Evolutionary conservation across 1,284 basidiomycete species (phyloP).

Genomic region (Ustilago sp.): DNA sequence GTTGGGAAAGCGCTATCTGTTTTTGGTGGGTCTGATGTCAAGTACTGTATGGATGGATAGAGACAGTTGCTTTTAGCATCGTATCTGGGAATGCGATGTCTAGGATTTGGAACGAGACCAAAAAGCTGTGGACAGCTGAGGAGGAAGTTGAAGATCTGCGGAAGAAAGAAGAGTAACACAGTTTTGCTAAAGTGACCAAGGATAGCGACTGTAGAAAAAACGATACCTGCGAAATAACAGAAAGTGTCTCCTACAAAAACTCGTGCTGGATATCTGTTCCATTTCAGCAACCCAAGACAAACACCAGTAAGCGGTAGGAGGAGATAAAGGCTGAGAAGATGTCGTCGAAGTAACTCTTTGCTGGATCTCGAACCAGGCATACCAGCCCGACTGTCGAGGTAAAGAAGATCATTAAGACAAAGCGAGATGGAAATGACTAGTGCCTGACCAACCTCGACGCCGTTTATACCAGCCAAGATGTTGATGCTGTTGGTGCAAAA

Average conservation of each 20-base stretch:
- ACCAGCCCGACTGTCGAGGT: conserved; percentile 70
- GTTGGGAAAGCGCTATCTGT: conserved; percentile 11
- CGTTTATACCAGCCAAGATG: conserved; percentile 97
- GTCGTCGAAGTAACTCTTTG: conserved; percentile 83
- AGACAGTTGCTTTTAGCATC: conserved; percentile 26
- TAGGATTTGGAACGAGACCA: conserved; percentile 89
- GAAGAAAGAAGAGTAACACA: conserved; percentile 93
- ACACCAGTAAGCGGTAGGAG: conserved; percentile 94
- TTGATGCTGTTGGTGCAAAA: conserved; percentile 99
- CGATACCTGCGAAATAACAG: conserved; percentile 86
- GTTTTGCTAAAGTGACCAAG: conserved; percentile 95
- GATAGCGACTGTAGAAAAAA: conserved; percentile 62
- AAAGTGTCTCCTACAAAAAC: conserved; percentile 97
- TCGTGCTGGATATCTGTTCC: conserved; percentile 80
- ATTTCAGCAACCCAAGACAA: conserved; percentile 78
- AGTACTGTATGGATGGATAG: conserved; percentile 56
- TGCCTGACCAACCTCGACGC: conserved; percentile 89
- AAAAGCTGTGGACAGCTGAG: conserved; percentile 95
- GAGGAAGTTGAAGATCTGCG: conserved; percentile 97
- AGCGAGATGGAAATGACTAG: conserved; percentile 91
- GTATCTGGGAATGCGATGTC: conserved; percentile 85
- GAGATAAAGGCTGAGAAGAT: conserved; percentile 94
- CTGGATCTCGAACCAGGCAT: conserved; percentile 46
- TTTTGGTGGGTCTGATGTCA: conserved; percentile 7
- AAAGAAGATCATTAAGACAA: conserved; percentile 89